Evolutionary conservation across 805 yeast species (phyloP), one percentile per base, ranked within the genome.

Genomic region (Zygosaccharomyces kombuchaensis): DNA sequence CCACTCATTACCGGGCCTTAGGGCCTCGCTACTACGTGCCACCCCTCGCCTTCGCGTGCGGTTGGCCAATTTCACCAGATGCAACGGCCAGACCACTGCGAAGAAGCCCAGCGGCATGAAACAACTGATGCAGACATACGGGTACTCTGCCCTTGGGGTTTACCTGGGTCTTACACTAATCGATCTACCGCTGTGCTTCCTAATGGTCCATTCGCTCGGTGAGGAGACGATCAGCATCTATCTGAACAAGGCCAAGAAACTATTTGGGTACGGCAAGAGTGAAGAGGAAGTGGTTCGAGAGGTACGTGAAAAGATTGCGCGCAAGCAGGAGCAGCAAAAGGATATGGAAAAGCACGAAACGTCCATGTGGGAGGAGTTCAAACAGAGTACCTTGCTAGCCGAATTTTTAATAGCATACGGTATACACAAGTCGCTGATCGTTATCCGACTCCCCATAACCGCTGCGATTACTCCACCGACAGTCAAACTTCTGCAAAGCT

Each of bases 361-460:
- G 13, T 44, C 55, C 13, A 50, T 47, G 56, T 63, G 69, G 69
- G 52, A 52, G 36, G 43, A 47, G 13, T 36, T 60, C 34, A 63
- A 59, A 43, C 59, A 62, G 23, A 58, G 64, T 6, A 72, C 82
- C 45, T 62, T 88, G 60, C 62, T 87, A 74, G 84, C 97, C 0
- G 97, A 91, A 65, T 80, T 88, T 55, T 81, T 86, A 9, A 76
- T 93, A 43, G 98, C 98, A 0, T 93, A 93, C 63, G 96, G 96
- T 2, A 70, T 93, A 37, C 98, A 93, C 71, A 93, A 93, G 69
- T 78, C 90, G 4, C 73, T 93, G 51, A 77, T 91, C 19, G 78
- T 91, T 49, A 76, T 93, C 34, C 76, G 99, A 51, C 70, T 93
- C 4, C 99, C 99, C 10, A 65, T 88, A 25, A 84, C 97, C 0